A percentile compares a stretch with the other conserved stretches of the same genome.
phyloP scores from a whole-genome alignment of 1,284 basidiomycete genomes.

The Cerrena zonata region DNA sequence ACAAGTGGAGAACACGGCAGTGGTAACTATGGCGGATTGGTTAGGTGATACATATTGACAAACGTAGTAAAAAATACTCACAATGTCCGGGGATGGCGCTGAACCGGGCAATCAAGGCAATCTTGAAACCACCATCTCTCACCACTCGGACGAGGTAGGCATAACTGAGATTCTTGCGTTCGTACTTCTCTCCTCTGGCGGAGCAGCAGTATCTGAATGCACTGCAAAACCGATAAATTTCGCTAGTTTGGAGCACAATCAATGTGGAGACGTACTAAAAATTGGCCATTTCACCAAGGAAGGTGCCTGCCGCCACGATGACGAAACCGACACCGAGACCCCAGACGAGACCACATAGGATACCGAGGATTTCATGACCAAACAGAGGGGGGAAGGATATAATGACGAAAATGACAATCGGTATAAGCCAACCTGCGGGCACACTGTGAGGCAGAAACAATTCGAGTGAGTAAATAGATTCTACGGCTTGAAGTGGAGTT shows the following conservation, averaged over 20 bases:
- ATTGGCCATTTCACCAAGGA: slow-evolving; percentile 65
- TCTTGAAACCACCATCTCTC: slow-evolving; percentile 73
- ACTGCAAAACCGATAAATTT: slow-evolving; percentile 24
- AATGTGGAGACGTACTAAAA: slow-evolving; percentile 47
- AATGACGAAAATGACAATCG: slow-evolving; percentile 73
- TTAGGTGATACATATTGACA: background rate
- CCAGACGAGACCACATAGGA: slow-evolving; percentile 76
- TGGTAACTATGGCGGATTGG: slow-evolving; percentile 40
- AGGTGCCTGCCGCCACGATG: slow-evolving; percentile 62
- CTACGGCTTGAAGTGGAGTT: no score
- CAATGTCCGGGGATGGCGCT: slow-evolving; percentile 79
- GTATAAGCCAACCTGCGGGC: slow-evolving; percentile 70
- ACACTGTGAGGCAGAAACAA: slow-evolving; percentile 21
- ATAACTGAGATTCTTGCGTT: slow-evolving; percentile 67
- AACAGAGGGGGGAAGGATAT: slow-evolving; percentile 76
- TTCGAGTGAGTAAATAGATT: background rate
- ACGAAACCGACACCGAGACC: slow-evolving; percentile 63
- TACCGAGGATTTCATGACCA: slow-evolving; percentile 72
- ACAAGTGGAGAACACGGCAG: slow-evolving; percentile 75
- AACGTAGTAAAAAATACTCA: slow-evolving; percentile 27
- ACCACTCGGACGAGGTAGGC: slow-evolving; percentile 75
- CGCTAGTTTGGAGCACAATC: slow-evolving; percentile 7
- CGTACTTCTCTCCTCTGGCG: slow-evolving; percentile 63
- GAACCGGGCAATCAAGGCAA: slow-evolving; percentile 67
- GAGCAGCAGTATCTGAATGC: slow-evolving; percentile 64